These are phyloP conservation scores for Diaporthe humulicola DNA, from an alignment of 2,329 filamentous ascomycete genomes.

Conservation along the genomic window DNA sequence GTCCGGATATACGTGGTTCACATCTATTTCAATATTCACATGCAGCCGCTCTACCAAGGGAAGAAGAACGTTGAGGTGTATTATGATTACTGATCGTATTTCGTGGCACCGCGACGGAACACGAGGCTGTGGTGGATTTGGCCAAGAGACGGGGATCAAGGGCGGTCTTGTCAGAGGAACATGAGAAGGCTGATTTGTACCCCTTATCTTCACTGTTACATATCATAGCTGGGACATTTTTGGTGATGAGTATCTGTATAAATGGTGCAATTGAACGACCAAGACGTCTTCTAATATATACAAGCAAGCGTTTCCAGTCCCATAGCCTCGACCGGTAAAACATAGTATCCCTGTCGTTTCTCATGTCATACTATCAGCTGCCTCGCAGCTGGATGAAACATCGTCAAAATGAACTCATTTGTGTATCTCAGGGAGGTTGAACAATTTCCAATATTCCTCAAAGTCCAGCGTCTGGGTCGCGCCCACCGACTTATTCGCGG, in stretches of 20 bases:
- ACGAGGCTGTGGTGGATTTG: neutral
- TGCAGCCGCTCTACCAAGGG: neutral
- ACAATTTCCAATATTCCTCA: constrained; percentile 45
- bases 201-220: neutral
- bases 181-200: neutral
- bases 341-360: neutral
- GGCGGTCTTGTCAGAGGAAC: neutral
- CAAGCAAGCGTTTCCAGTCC: neutral
- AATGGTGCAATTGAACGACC: neutral
- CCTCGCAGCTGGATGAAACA: neutral
- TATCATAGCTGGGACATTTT: neutral
- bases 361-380: neutral
- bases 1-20: neutral
- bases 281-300: neutral
- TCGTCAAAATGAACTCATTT: neutral
- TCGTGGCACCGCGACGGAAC: neutral
- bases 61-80: too few relatives aligned
- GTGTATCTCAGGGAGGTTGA: constrained; percentile 42
- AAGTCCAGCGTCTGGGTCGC: constrained; percentile 4
- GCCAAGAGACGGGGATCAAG: neutral
- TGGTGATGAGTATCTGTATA: too few relatives aligned
- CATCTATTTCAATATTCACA: neutral
- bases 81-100: too few relatives aligned
- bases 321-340: neutral
- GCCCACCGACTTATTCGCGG: neutral